Percentiles rank a stretch among this genome's conserved stretches.
Conservation (phyloP, 352 stramenopile genomes). For the Globisporangium viniferum region DNA sequence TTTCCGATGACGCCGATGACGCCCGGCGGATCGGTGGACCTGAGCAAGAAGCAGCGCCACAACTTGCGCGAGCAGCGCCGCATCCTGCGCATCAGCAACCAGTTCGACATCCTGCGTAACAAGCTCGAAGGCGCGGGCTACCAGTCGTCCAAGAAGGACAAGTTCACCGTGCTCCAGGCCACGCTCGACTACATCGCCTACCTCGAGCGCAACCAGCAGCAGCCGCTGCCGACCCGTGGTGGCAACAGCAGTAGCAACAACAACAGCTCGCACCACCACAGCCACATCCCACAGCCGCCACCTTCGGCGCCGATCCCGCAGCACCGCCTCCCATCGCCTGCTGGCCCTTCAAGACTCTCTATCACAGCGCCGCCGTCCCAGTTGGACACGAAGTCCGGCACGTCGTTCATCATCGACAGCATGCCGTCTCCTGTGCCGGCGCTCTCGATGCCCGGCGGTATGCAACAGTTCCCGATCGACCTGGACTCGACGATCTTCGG, state of each 20-base stretch:
- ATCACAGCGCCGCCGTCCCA: conserved; percentile 41
- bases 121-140: conserved; percentile 76
- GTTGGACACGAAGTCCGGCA: conserved; percentile 27
- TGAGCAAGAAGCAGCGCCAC: conserved; percentile 85
- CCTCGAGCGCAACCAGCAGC: conserved; percentile 59
- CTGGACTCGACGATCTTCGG: conserved; percentile 44
- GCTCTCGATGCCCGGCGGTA: conserved; percentile 57
- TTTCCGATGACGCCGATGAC: conserved; percentile 59
- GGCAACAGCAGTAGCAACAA: conserved; percentile 16
- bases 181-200: conserved; percentile 82
- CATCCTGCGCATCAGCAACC: conserved; percentile 81
- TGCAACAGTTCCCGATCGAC: conserved; percentile 65
- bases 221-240: conserved; percentile 14
- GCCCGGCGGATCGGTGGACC: conserved; percentile 41
- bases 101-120: conserved; percentile 76
- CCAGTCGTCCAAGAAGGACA: conserved; percentile 81
- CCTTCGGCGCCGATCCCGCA: conserved; percentile 13
- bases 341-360: conserved; percentile 32
- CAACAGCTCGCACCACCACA: conserved; percentile 11
- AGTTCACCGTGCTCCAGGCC: conserved; percentile 80
- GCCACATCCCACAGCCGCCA: conserved; percentile 23
- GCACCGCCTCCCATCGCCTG: conserved; percentile 32
- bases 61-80: conserved; percentile 79
- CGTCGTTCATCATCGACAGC: conserved; percentile 75
- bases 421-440: conserved; percentile 72